phyloP scores from a whole-genome alignment of 1,139 yeast species.

The Yamadazyma epiphylla region DNA sequence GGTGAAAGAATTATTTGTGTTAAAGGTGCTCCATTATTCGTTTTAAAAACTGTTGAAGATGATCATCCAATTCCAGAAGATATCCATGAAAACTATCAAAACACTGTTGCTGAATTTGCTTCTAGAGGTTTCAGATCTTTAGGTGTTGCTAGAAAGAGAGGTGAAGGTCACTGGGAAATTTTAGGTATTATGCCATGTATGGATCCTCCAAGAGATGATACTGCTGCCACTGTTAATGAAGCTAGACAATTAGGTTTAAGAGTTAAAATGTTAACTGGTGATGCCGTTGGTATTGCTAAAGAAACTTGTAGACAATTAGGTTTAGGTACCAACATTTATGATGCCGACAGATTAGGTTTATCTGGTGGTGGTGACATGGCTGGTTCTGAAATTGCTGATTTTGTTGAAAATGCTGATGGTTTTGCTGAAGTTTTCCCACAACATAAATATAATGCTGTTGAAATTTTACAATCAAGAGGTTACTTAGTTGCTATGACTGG shows the following conservation, averaged over 20 bases:
- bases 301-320: constrained; percentile 98
- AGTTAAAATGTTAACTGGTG: constrained; percentile 98
- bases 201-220: constrained; percentile 99
- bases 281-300: constrained; percentile 98
- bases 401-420: constrained; percentile 96
- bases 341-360: constrained; percentile 94
- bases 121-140: constrained; percentile 98
- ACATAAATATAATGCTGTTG: constrained; percentile 91
- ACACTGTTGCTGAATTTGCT: constrained; percentile 96
- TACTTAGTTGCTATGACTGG: constrained; percentile 98
- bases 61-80: constrained; percentile 97
- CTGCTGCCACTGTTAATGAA: constrained; percentile 93
- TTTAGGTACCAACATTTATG: constrained; percentile 94
- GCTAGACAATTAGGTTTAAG: constrained; percentile 92
- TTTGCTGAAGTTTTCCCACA: constrained; percentile 97
- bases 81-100: constrained; percentile 90
- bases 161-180: constrained; percentile 98
- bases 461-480: constrained; percentile 86
- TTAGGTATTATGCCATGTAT: constrained; percentile 98
- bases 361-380: constrained; percentile 97
- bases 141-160: constrained; percentile 99
- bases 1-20: constrained; percentile 96
- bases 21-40: constrained; percentile 97
- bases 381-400: constrained; percentile 94
- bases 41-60: constrained; percentile 92